Conservation (phyloP, 306 rosid species). For the Quillaja saponaria region DNA sequence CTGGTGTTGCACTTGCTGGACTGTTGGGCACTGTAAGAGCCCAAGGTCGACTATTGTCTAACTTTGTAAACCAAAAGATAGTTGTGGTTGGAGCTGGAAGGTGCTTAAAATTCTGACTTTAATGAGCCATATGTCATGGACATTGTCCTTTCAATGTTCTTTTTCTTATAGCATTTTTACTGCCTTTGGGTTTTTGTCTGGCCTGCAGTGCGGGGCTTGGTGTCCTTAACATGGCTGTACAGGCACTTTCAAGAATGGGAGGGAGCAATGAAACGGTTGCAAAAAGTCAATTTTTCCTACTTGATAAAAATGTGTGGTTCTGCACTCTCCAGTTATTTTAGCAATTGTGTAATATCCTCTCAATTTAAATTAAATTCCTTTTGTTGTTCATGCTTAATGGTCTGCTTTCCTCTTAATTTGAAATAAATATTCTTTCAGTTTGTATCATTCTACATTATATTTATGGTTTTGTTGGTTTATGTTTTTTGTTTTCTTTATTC, state of each 20-base stretch:
- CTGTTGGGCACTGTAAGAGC: constrained; percentile 92
- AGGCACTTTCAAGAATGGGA: constrained; percentile 75
- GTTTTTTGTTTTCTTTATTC: constrained; percentile 19
- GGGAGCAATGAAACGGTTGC: constrained; percentile 64
- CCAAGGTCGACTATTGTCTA: constrained; percentile 84
- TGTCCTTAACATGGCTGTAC: constrained; percentile 77
- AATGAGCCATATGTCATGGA: constrained; percentile 23
- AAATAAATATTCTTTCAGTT: constrained; percentile 5
- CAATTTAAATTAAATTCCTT: neutral
- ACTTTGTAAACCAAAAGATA: constrained; percentile 85
- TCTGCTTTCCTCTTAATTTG: constrained; percentile 14
- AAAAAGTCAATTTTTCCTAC: constrained; percentile 66
- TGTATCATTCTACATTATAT: constrained; percentile 4
- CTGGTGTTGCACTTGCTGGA: constrained; percentile 99
- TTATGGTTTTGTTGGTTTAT: neutral
- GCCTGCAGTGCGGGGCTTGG: constrained; percentile 97
- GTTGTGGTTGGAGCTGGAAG: constrained; percentile 99
- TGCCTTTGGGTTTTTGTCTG: constrained; percentile 26
- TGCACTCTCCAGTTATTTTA: constrained; percentile 10
- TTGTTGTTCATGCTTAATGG: constrained; percentile 14
- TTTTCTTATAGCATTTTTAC: constrained; percentile 25
- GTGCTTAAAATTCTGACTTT: constrained; percentile 44
- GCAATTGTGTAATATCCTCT: constrained; percentile 18
- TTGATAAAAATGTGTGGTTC: constrained; percentile 83
- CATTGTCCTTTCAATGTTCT: constrained; percentile 30